Base-by-base conservation (phyloP, 805 yeast genomes). In the Myxozyma nipponensis region DNA sequence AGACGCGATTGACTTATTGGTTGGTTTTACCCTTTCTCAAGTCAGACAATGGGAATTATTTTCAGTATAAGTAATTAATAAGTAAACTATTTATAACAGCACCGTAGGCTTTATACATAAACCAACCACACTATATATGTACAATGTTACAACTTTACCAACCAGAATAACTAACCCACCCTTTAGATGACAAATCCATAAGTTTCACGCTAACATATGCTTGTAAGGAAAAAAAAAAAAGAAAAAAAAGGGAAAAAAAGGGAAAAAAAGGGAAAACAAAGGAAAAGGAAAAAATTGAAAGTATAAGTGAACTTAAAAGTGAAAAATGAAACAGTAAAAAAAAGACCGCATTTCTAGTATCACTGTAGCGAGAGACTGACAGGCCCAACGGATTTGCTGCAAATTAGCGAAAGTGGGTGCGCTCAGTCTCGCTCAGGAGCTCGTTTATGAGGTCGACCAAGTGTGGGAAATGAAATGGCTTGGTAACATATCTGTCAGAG, bases 401-500 rank as follows among this genome's bases (percentile, higher is more conserved):
- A 28, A 13, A 35, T 6, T 35, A 35, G 17, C 38, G 6, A 35
- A 35, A 35, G 15, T 35, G 15, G 21, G 38, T 35, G 6, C 38
- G 19, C 15, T 35, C 19, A 35, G 15, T 35, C 15, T 35, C 32
- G 32, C 35, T 19, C 15, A 46, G 39, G 23, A 47, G 37, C 38
- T 49, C 57, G 19, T 48, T 49, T 1, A 54, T 51, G 13, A 52
- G 39, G 26, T 50, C 53, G 21, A 54, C 40, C 24, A 54, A 42
- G n/a, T 47, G 44, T 2, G 48, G 30, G 44, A 54, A 54, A 30
- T 42, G 47, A 45, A 54, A 54, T 9, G 58, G 58, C 35, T 54
- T 54, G 3, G 57, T 51, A 22, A 54, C 42, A 34, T 54, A 54
- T 18, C 57, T 40, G 40, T 54, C 58, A 40, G 58, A 54, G 19